A percentile compares a stretch with the other conserved stretches of the same genome.
phyloP scores from a whole-genome alignment of 2,329 filamentous ascomycete genomes.

The Aplosporella prunicola region DNA sequence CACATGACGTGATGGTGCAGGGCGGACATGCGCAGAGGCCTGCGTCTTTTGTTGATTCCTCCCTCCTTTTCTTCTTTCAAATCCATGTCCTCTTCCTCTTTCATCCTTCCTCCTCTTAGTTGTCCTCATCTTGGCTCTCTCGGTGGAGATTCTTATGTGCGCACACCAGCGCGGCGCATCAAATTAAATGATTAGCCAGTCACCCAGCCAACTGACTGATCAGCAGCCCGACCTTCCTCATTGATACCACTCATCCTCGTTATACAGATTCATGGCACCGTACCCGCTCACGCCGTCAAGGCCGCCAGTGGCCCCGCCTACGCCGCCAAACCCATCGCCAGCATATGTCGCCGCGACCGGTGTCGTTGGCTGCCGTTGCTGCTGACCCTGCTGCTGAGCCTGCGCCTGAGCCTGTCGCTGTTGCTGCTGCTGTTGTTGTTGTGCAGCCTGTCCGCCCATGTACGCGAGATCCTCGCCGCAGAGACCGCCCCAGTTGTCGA shows the following conservation, averaged over 20 bases:
- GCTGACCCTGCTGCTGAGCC: background rate
- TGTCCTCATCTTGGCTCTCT: no score
- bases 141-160: no score
- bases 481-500: slow-evolving; percentile 49
- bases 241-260: slow-evolving; percentile 34
- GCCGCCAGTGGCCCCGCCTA: slow-evolving; percentile 14
- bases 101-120: no score
- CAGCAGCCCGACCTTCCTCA: no score
- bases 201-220: no score
- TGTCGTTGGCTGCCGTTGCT: background rate
- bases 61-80: no score
- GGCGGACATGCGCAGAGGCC: no score
- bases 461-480: slow-evolving; percentile 5
- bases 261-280: slow-evolving; percentile 23
- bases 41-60: no score
- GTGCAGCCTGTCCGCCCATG: background rate
- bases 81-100: no score
- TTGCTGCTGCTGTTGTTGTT: background rate
- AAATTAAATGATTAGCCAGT: no score
- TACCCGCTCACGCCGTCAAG: slow-evolving; percentile 16
- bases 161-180: no score
- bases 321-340: slow-evolving; percentile 15
- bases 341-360: slow-evolving; percentile 15
- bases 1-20: no score
- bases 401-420: background rate